Base-by-base conservation (phyloP, 176 grass and related monocot species). In the Triticum turgidum region DNA sequence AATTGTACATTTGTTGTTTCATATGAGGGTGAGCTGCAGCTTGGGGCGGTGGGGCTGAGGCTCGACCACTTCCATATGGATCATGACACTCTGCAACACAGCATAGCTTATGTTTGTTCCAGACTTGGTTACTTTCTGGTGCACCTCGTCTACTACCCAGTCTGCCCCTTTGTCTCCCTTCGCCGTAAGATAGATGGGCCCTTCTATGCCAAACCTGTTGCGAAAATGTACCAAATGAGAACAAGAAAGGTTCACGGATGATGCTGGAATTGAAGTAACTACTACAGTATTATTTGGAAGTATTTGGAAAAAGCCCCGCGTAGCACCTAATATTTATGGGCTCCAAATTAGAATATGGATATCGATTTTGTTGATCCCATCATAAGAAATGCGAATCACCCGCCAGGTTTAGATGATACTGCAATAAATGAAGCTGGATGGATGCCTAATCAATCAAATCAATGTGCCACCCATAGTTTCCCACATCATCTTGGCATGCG, bases 51-150 rank as follows among this genome's bases (percentile, higher is more conserved):
- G 91, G 18, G 97, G 92, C 82, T 98, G 97, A 35, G 97, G 97
- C 73, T 98, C 97, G 5, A 96, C 94, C 25, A 98, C 97, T 85
- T 96, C 97, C 97, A 98, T 98, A 56, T 94, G 97, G 81, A 98
- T 92, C 84, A 72, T 95, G 15, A 98, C 97, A 27, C 82, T 80
- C 69, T 98, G 94, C 76, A 98, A 77, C 61, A 98, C 47, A 64
- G 88, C 47, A 62, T 92, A 96, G 30, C 77, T 91, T 41, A 90
- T 74, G 66, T 88, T 94, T 82, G 90, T 79, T 65, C 92, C 94
- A 0, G 86, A 73, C 88, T 94, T 98, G 61, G 62, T 94, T 61
- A 96, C 92, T 75, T 69, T 98, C 75, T 98, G 93, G 77, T 94
- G 87, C n/a, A 91, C 92, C 92, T 98, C 97, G 41, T 98, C 97